phyloP scores from a whole-genome alignment of 2,329 filamentous ascomycete genomes.

The Penicillium sp. region DNA sequence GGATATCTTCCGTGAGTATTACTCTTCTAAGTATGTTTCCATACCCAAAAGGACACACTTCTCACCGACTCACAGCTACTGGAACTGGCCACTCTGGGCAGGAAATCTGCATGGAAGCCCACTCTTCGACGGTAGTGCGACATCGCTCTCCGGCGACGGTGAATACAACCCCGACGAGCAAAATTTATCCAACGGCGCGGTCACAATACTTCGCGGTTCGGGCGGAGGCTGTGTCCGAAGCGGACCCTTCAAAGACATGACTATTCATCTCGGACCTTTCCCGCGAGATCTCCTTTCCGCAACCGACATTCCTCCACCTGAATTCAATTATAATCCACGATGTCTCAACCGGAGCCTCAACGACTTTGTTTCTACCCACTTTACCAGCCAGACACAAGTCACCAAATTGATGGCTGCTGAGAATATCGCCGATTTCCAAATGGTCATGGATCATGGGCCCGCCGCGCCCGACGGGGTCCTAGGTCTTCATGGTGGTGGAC shows the following conservation, averaged over 20 bases:
- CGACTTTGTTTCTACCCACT: constrained; percentile 32
- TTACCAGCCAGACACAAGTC: constrained; percentile 26
- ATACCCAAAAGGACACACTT: background rate
- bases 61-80: constrained; percentile 39
- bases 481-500: constrained; percentile 51
- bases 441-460: constrained; percentile 42
- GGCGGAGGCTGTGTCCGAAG: constrained; percentile 43
- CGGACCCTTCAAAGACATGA: constrained; percentile 44
- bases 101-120: constrained; percentile 45
- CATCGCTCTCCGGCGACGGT: constrained; percentile 52
- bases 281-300: constrained; percentile 15
- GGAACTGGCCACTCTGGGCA: constrained; percentile 51
- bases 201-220: constrained; percentile 45
- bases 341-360: constrained; percentile 35
- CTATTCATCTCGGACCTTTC: constrained; percentile 36
- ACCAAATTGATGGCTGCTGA: constrained; percentile 17
- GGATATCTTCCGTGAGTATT: constrained; percentile 30
- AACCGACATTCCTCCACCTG: constrained; percentile 21
- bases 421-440: constrained; percentile 41
- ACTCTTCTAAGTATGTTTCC: background rate
- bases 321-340: constrained; percentile 35
- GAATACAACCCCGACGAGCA: constrained; percentile 35
- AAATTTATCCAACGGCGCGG: constrained; percentile 32
- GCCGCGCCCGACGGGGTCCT: constrained; percentile 30
- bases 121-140: constrained; percentile 53